Percentiles rank a stretch among this genome's conserved stretches.
phyloP scores from a whole-genome alignment of 768 basidiomycete genomes.

The Crepidotus variabilis region DNA sequence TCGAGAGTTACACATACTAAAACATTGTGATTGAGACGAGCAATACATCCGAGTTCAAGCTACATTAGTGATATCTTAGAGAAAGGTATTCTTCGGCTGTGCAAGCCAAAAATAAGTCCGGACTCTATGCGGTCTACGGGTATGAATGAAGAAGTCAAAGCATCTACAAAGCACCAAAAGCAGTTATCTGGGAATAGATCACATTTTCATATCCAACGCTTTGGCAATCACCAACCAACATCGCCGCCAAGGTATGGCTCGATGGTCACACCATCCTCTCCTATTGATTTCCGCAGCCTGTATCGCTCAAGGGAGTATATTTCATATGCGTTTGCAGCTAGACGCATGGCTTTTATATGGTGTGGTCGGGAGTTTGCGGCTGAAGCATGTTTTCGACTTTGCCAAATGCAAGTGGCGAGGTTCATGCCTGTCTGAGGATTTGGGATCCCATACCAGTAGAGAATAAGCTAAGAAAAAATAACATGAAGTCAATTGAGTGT shows the following conservation, averaged over 20 bases:
- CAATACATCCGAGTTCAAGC: too few relatives aligned
- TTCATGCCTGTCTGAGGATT: slow-evolving; percentile 74
- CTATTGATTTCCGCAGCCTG: slow-evolving; percentile 61
- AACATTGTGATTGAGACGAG: too few relatives aligned
- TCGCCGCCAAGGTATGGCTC: slow-evolving; percentile 60
- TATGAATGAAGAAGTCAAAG: neutral
- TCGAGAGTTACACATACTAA: neutral
- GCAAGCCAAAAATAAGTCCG: neutral
- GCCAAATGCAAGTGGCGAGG: slow-evolving; percentile 95
- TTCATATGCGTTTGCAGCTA: slow-evolving; percentile 77
- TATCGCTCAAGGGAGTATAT: slow-evolving; percentile 76
- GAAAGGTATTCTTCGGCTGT: neutral
- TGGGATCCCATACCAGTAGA: slow-evolving; percentile 95
- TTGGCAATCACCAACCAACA: slow-evolving; percentile 58
- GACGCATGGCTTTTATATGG: slow-evolving; percentile 79
- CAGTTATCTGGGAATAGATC: neutral
- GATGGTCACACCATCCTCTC: slow-evolving; percentile 53
- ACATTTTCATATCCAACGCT: neutral
- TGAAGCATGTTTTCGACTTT: slow-evolving; percentile 78
- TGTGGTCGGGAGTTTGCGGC: slow-evolving; percentile 77
- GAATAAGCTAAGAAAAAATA: slow-evolving; percentile 50
- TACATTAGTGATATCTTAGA: too few relatives aligned
- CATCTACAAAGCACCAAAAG: neutral
- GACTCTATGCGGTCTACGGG: neutral
- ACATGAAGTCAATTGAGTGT: slow-evolving; percentile 8